Evolutionary conservation across 179 eudicot genomes (phyloP).

Genomic region (Heliamphora pulchella): DNA sequence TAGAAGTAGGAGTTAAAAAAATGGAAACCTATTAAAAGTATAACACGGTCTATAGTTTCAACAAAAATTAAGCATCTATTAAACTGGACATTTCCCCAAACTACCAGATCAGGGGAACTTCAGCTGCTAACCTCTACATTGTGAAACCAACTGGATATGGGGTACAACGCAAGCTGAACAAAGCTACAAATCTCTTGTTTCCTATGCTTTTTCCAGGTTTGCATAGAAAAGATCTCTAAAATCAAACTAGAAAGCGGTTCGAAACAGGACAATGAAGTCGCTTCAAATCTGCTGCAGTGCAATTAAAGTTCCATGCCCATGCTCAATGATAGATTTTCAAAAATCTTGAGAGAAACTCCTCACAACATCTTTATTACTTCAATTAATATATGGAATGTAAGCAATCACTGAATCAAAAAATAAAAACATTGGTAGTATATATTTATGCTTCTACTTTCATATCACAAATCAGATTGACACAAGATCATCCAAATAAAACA

Average conservation of each 20-base stretch:
- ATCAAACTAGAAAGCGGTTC: conserved; percentile 9
- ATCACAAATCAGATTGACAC: neutral
- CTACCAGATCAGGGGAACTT: neutral
- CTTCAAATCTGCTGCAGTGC: neutral
- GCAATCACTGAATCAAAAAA: neutral
- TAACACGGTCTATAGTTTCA: neutral
- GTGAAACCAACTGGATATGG: conserved; percentile 6
- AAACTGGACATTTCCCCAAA: neutral
- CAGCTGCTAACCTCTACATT: neutral
- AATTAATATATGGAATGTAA: neutral
- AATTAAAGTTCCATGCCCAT: neutral
- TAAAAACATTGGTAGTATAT: neutral
- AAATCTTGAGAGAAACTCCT: neutral
- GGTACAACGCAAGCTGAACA: neutral
- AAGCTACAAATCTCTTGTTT: neutral
- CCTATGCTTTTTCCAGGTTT: neutral
- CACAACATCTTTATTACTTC: neutral
- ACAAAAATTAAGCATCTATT: conserved; percentile 7
- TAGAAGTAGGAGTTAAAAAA: neutral
- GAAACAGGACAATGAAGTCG: neutral
- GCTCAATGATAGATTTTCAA: neutral
- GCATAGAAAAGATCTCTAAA: neutral
- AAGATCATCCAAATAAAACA: conserved; percentile 3
- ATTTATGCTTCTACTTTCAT: neutral
- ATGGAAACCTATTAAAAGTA: conserved; percentile 1